These are phyloP conservation scores for Corchorus capsularis DNA, from an alignment of 345 rosid species.

Conservation along the genomic window DNA sequence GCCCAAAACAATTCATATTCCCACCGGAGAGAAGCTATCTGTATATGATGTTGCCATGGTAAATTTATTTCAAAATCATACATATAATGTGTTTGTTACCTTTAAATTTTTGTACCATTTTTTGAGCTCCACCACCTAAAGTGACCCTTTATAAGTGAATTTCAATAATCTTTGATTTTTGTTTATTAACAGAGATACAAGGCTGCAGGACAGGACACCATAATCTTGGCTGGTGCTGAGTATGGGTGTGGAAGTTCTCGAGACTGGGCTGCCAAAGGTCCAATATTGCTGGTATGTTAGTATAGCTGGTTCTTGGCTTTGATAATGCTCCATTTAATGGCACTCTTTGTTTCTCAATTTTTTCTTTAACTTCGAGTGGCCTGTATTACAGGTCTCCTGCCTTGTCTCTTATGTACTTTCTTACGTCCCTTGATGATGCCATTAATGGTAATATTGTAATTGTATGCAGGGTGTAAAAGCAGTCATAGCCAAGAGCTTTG, in stretches of 20 bases:
- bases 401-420: not conserved
- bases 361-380: not conserved
- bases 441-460: not conserved
- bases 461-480: constrained; percentile 85
- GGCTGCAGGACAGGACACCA: constrained; percentile 63
- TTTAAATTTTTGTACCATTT: not conserved
- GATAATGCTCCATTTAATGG: not conserved
- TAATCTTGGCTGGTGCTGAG: constrained; percentile 89
- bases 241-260: constrained; percentile 98
- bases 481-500: constrained; percentile 86
- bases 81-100: not conserved
- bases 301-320: not conserved
- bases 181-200: constrained; percentile 65
- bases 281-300: constrained; percentile 69
- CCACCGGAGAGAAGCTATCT: constrained; percentile 76
- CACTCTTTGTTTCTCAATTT: not conserved
- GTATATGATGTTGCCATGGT: constrained; percentile 88
- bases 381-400: no score
- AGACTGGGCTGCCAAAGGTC: constrained; percentile 99
- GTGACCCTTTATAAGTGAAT: not conserved
- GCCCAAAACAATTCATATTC: constrained; percentile 81
- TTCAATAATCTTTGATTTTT: not conserved
- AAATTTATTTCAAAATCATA: constrained; percentile 33
- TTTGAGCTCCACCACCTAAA: not conserved
- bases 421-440: not conserved